Base-by-base conservation (phyloP, 31 red algal species). In the Odonthalia washingtoniensis region DNA sequence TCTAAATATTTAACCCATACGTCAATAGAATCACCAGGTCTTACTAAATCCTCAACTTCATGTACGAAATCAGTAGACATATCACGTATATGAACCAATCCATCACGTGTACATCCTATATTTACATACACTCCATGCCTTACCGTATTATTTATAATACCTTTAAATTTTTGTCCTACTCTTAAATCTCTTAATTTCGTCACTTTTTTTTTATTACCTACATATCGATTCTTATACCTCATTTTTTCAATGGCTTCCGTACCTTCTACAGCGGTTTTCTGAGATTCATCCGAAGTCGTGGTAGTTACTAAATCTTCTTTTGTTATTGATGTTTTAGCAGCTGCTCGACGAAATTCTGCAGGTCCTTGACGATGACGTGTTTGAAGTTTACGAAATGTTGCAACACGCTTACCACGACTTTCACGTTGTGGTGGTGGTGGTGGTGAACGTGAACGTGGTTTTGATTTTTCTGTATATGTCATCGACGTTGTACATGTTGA, bases 1-100 rank as follows among this genome's bases (percentile, higher is more conserved):
- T 99, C 84, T 3, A 91, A 75, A 64, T 92, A 96, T 44, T 96
- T 96, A 39, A 99, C 90, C 81, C 91, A 96, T 21, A 96, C 97
- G 33, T 69, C 69, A 14, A 99, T 89, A 4, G 78, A n/a, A 77
- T 96, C 88, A 30, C 91, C 91, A 4, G 38, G 40, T 53, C 82
- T 60, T 17, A 99, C 78, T 18, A 99, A 31, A 79, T 96, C 91
- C 1, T 53, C 34, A 12, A 91, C 81, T 17, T 66, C 41, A 42
- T 94, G 82, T 32, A 99, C 92, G 84, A 94, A 99, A 35, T 95
- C 95, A 1, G 83, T 46, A 60, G 80, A 68, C 91, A 99, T 96
- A 70, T 99, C 92, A 17, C 94, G 90, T 35, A 99, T 28, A 78
- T 99, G 97, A 16, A 96, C 82, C 31, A 99, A 82, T 28, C 97